These are phyloP conservation scores for Bolboschoenoplectus hybrid DNA, from an alignment of 202 grass and related monocot genomes.

Conservation along the genomic window DNA sequence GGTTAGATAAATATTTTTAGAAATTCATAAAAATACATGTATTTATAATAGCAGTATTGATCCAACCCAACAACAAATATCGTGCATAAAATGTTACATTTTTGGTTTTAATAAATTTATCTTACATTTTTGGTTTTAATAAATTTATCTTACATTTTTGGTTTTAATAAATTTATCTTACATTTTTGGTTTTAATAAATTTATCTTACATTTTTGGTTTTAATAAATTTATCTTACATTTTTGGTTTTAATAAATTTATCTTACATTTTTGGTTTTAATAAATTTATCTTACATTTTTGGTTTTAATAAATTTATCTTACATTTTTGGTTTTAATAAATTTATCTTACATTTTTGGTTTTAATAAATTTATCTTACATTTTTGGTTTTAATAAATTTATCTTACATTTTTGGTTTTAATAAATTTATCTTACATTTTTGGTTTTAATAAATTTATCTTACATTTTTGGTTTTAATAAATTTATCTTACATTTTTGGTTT, in stretches of 20 bases:
- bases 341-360: too few species aligned
- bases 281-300: not conserved
- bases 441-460: too few species aligned
- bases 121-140: not conserved
- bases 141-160: not conserved
- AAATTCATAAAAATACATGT: too few species aligned
- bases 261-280: not conserved
- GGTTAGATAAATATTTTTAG: too few species aligned
- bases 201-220: too few species aligned
- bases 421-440: too few species aligned
- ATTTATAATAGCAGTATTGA: too few species aligned
- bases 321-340: not conserved
- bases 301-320: not conserved
- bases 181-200: not conserved
- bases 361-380: not conserved
- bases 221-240: not conserved
- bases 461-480: not conserved
- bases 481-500: not conserved
- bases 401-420: not conserved
- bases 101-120: not conserved
- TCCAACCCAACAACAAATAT: too few species aligned
- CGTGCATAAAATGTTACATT: too few species aligned
- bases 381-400: not conserved
- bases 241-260: not conserved
- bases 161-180: not conserved